Conservation (phyloP, 2,329 filamentous ascomycete genomes). For the Trematosphaeria pertusa region DNA sequence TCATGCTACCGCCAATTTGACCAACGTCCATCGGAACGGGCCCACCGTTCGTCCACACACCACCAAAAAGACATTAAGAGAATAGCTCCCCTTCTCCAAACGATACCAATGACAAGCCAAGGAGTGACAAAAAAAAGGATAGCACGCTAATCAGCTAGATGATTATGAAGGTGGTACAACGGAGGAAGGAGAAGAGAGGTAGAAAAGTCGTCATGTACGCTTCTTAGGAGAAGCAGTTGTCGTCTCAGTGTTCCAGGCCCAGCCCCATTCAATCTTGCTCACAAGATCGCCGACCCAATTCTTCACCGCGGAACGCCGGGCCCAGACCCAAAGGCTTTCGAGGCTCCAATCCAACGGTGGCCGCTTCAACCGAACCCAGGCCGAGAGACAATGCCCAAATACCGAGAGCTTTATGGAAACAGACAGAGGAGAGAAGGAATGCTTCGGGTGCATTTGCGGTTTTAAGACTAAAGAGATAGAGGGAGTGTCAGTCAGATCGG, state of each 20-base stretch:
- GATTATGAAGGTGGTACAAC: conserved; percentile 6
- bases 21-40: conserved; percentile 4
- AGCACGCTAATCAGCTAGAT: conserved; percentile 7
- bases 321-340: conserved; percentile 20
- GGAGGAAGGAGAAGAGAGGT: conserved; percentile 6
- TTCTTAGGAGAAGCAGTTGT: conserved; percentile 15
- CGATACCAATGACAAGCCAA: conserved; percentile 6
- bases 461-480: conserved; percentile 33
- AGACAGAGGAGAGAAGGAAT: conserved; percentile 42
- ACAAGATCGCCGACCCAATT: conserved; percentile 24
- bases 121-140: conserved; percentile 1
- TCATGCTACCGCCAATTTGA: conserved; percentile 26
- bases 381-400: conserved; percentile 31
- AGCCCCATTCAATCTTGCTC: conserved; percentile 35
- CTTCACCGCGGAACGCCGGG: conserved; percentile 33
- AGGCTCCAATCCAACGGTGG: conserved; percentile 20
- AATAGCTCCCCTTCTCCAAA: conserved; percentile 7
- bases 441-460: conserved; percentile 15
- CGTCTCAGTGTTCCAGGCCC: conserved; percentile 36
- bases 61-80: conserved; percentile 20
- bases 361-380: conserved; percentile 35
- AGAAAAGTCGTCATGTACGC: conserved; percentile 30
- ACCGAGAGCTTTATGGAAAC: conserved; percentile 34
- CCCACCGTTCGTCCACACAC: conserved; percentile 3
- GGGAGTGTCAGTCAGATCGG: conserved; percentile 40